Conservation (phyloP, 805 yeast genomes). For the Pichia scutulata region DNA sequence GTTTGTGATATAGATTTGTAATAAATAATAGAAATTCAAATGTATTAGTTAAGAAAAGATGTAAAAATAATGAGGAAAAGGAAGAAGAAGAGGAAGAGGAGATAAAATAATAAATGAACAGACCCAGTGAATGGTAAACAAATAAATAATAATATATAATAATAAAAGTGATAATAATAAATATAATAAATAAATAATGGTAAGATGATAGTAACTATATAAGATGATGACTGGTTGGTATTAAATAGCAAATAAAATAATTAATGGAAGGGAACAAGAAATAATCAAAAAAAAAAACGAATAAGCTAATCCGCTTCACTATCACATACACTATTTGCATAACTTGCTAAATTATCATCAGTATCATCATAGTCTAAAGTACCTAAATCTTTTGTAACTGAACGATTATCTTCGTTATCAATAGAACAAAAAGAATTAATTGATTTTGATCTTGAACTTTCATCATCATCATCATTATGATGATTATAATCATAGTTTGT, state of each 20-base stretch:
- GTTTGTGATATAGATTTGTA: too few relatives aligned
- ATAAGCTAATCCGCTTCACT: slow-evolving; percentile 18
- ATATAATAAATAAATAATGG: too few relatives aligned
- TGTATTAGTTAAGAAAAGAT: neutral
- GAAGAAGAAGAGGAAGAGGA: neutral
- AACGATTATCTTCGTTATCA: neutral
- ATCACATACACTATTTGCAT: slow-evolving; percentile 26
- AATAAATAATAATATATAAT: too few relatives aligned
- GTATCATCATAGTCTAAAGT: slow-evolving; percentile 17
- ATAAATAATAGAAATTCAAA: neutral
- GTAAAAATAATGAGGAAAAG: neutral
- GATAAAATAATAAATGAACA: neutral
- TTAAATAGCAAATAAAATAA: neutral
- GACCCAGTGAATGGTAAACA: neutral
- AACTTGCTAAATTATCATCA: slow-evolving; percentile 25
- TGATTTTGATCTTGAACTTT: neutral
- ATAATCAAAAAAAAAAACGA: neutral
- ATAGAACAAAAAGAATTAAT: neutral
- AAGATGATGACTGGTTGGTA: neutral
- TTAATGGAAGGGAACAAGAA: neutral
- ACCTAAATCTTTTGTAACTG: slow-evolving; percentile 8
- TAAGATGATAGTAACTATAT: too few relatives aligned
- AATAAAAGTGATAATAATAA: too few relatives aligned
- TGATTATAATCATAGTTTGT: slow-evolving; percentile 30
- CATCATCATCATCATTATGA: slow-evolving; percentile 23